Evolutionary conservation across 2,329 filamentous ascomycete genomes (phyloP).

Genomic region (Paradendryphiella salina): DNA sequence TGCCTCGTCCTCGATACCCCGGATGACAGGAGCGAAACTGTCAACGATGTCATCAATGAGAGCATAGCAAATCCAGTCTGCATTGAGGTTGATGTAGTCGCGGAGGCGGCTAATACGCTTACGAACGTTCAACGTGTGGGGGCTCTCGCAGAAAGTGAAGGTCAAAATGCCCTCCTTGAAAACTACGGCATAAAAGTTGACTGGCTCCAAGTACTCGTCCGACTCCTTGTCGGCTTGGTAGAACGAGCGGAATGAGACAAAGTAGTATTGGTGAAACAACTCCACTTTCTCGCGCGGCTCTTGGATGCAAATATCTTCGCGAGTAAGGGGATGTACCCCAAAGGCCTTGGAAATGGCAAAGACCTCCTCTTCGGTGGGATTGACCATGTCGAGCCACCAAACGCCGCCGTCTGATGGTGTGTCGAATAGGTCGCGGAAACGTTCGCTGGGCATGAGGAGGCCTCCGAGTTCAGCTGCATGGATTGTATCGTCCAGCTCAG

Average conservation of each 20-base stretch:
- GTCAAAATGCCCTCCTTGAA: conserved; percentile 94
- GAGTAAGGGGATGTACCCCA: conserved; percentile 90
- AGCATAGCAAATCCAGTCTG: conserved; percentile 99
- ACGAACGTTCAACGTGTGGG: conserved; percentile 84
- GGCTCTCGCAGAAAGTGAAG: conserved; percentile 88
- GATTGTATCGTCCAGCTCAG: conserved; percentile 89
- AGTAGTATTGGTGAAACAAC: conserved; percentile 96
- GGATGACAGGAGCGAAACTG: conserved; percentile 87
- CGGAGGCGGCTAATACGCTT: conserved; percentile 90
- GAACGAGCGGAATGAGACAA: conserved; percentile 96
- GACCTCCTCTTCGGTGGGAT: conserved; percentile 85
- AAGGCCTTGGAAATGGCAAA: conserved; percentile 90
- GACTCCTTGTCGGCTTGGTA: conserved; percentile 77
- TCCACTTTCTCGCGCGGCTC: conserved; percentile 98
- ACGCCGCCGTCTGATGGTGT: conserved; percentile 73
- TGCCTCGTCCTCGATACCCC: conserved; percentile 81
- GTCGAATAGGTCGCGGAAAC: conserved; percentile 84
- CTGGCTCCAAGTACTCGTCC: conserved; percentile 84
- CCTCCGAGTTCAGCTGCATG: conserved; percentile 88
- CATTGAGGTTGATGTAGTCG: conserved; percentile 91
- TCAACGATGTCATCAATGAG: conserved; percentile 99
- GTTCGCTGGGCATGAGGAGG: conserved; percentile 84
- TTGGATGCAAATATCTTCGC: conserved; percentile 93
- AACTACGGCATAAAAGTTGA: conserved; percentile 95
- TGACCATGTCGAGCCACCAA: conserved; percentile 98